Percentiles rank a stretch among this genome's conserved stretches.
These are phyloP conservation scores for Liquidambar formosana DNA, from an alignment of 164 flowering plant genomes.

Conservation along the genomic window DNA sequence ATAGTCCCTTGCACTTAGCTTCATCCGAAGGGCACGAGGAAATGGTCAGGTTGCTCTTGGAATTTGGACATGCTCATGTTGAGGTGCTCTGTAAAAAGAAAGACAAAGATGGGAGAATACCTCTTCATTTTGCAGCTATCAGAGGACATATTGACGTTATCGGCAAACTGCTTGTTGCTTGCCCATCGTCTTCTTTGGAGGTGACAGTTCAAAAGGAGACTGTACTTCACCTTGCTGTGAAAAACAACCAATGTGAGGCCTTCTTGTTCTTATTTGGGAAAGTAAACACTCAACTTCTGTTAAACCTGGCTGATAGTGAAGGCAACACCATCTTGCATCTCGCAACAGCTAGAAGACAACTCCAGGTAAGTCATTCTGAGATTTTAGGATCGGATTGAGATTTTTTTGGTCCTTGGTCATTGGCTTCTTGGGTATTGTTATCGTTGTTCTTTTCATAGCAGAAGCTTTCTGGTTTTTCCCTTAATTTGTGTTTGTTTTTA, in stretches of 20 bases:
- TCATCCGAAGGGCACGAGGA: conserved; percentile 19
- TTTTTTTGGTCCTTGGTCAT: too few relatives aligned
- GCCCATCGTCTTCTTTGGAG: conserved; percentile 24
- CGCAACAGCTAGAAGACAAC: conserved; percentile 28
- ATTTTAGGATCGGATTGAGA: too few relatives aligned
- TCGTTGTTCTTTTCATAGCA: too few relatives aligned
- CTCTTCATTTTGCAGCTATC: conserved; percentile 37
- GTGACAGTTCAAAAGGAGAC: conserved; percentile 26
- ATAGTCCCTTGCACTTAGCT: conserved; percentile 36
- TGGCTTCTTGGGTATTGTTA: too few relatives aligned
- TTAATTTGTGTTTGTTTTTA: too few relatives aligned
- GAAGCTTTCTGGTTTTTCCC: too few relatives aligned
- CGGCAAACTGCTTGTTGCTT: conserved; percentile 18
- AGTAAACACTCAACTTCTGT: conserved; percentile 15
- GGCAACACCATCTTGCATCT: conserved; percentile 42
- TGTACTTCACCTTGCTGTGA: conserved; percentile 44
- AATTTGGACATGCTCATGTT: too few relatives aligned
- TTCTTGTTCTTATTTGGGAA: conserved; percentile 19
- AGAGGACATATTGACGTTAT: conserved; percentile 30
- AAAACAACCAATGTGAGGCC: conserved; percentile 29
- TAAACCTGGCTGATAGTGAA: conserved; percentile 26
- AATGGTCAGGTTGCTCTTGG: conserved; percentile 25
- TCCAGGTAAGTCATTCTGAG: too few relatives aligned
- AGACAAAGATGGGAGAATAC: conserved; percentile 25
- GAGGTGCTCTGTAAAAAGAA: conserved; percentile 16